Percentiles rank a stretch among this genome's conserved stretches.
These are phyloP conservation scores for Scutellaria baicalensis DNA, from an alignment of 257 asterid genomes.

Conservation along the genomic window DNA sequence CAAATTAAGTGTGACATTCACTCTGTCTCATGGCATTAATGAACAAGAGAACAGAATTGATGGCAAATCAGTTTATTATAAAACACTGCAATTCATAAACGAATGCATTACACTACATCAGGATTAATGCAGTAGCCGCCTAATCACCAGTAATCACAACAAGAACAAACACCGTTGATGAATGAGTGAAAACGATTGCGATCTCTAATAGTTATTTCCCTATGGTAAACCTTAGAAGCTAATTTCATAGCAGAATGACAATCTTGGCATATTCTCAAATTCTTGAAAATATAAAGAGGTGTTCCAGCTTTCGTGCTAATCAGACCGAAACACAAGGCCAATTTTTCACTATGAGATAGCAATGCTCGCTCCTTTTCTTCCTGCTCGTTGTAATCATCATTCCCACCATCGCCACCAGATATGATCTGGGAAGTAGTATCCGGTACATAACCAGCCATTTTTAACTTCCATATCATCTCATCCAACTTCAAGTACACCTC, in stretches of 20 bases:
- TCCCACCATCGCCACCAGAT: constrained; percentile 24
- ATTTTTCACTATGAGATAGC: constrained; percentile 46
- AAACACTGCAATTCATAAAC: too few species aligned
- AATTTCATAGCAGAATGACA: constrained; percentile 64
- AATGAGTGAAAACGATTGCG: constrained; percentile 55
- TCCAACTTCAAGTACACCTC: constrained; percentile 48
- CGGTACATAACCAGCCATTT: constrained; percentile 39
- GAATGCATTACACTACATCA: too few species aligned
- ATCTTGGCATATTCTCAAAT: constrained; percentile 49
- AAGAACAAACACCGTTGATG: constrained; percentile 42
- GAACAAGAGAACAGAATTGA: too few species aligned
- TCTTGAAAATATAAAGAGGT: constrained; percentile 50
- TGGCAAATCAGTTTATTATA: too few species aligned
- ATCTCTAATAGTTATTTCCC: constrained; percentile 59
- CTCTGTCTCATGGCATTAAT: too few species aligned
- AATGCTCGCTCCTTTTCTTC: constrained; percentile 55
- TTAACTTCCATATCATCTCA: constrained; percentile 45
- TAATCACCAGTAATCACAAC: constrained; percentile 47
- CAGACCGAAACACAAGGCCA: constrained; percentile 54
- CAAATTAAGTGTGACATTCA: too few species aligned
- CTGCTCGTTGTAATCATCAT: constrained; percentile 12
- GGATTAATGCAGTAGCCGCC: background rate
- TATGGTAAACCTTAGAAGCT: constrained; percentile 32
- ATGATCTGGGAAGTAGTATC: constrained; percentile 30
- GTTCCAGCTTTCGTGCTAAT: constrained; percentile 42